These are phyloP conservation scores for Kentomonas sorsogonicus DNA, from an alignment of 208 protist genomes.

Conservation along the genomic window DNA sequence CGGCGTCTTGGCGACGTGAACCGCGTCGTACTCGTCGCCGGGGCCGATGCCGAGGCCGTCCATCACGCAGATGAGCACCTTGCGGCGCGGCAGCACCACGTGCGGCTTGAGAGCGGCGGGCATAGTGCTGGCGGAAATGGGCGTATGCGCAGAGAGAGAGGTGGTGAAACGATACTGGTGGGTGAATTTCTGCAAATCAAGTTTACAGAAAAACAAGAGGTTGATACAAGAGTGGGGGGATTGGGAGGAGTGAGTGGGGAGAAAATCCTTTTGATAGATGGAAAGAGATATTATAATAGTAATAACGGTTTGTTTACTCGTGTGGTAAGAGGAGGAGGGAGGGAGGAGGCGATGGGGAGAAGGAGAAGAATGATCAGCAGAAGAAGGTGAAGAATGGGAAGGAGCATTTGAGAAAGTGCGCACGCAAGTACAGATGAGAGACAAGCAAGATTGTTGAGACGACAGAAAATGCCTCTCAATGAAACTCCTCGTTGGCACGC, in stretches of 20 bases:
- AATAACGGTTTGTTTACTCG: neutral
- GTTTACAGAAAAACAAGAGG: constrained; percentile 16
- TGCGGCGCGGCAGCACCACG: constrained; percentile 65
- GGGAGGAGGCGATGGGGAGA: constrained; percentile 5
- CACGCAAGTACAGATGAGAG: constrained; percentile 2
- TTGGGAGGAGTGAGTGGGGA: too few relatives aligned
- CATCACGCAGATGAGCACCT: constrained; percentile 82
- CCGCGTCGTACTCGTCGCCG: constrained; percentile 88
- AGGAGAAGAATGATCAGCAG: neutral
- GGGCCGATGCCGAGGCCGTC: constrained; percentile 88
- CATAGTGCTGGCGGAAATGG: constrained; percentile 60
- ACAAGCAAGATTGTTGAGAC: constrained; percentile 8
- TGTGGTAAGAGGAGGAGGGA: neutral
- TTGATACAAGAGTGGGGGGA: too few relatives aligned
- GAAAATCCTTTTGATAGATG: too few relatives aligned
- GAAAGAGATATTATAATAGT: neutral
- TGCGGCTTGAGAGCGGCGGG: constrained; percentile 52
- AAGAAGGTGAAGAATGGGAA: neutral
- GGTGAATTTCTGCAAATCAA: neutral
- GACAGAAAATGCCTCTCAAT: too few relatives aligned
- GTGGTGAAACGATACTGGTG: constrained; percentile 2
- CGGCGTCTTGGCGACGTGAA: constrained; percentile 87
- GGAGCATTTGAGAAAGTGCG: constrained; percentile 1
- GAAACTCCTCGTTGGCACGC: too few relatives aligned
- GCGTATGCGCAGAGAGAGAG: neutral